Percentiles rank a stretch among this genome's conserved stretches.
These are phyloP conservation scores for Apiospora saccharicola DNA, from an alignment of 2,329 filamentous ascomycete genomes.

Conservation along the genomic window DNA sequence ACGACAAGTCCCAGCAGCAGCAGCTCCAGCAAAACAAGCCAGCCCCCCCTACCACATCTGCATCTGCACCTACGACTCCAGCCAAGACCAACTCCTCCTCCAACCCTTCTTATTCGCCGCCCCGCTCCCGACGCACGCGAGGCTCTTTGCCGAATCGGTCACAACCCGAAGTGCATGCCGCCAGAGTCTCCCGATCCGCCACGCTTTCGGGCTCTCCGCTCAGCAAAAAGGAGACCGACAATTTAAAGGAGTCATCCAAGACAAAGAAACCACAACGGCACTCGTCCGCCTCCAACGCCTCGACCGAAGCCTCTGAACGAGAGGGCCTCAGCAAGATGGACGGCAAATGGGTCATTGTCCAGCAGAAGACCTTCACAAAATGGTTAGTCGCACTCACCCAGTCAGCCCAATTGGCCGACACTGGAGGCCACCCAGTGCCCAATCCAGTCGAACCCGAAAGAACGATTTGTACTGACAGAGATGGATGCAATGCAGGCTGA, in stretches of 20 bases:
- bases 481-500: constrained; percentile 71
- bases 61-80: constrained; percentile 15
- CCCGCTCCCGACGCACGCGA: constrained; percentile 32
- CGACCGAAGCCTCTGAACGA: constrained; percentile 58
- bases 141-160: constrained; percentile 33
- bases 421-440: background rate
- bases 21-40: constrained; percentile 18
- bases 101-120: constrained; percentile 17
- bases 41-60: constrained; percentile 19
- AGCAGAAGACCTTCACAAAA: constrained; percentile 99
- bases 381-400: constrained; percentile 62
- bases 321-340: constrained; percentile 64
- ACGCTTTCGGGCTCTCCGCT: constrained; percentile 43
- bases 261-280: constrained; percentile 44
- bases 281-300: constrained; percentile 49
- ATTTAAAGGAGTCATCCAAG: constrained; percentile 21
- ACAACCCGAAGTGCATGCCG: constrained; percentile 54
- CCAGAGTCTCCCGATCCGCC: constrained; percentile 54
- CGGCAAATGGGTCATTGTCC: constrained; percentile 78
- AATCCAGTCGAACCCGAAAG: background rate
- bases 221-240: constrained; percentile 35
- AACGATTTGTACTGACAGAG: background rate
- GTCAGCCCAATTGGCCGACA: background rate
- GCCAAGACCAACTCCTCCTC: constrained; percentile 14
- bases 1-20: background rate